phyloP scores from a whole-genome alignment of 1,139 yeast genomes.

The Suhomyces taliae region DNA sequence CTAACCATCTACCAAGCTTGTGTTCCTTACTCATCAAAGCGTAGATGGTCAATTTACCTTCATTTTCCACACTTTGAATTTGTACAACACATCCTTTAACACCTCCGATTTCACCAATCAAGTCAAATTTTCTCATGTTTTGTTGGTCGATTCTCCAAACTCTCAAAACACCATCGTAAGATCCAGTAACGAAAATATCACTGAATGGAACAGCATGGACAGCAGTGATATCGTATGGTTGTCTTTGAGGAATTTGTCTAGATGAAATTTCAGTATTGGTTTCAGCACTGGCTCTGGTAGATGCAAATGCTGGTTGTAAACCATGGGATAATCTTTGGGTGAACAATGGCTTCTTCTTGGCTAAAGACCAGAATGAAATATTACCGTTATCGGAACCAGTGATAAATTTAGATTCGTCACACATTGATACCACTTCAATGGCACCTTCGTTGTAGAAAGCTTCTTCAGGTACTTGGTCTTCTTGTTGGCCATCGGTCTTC shows the following conservation, averaged over 20 bases:
- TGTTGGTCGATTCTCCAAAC: slow-evolving; percentile 72
- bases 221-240: slow-evolving; percentile 86
- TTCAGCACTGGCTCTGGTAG: slow-evolving; percentile 71
- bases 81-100: slow-evolving; percentile 73
- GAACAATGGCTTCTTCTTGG: slow-evolving; percentile 83
- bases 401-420: slow-evolving; percentile 88
- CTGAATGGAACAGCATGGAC: slow-evolving; percentile 86
- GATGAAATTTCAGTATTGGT: slow-evolving; percentile 36
- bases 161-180: slow-evolving; percentile 74
- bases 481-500: slow-evolving; percentile 26
- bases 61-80: slow-evolving; percentile 63
- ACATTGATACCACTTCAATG: slow-evolving; percentile 86
- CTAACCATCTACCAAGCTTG: slow-evolving; percentile 80
- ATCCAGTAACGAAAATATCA: slow-evolving; percentile 82
- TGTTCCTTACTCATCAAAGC: slow-evolving; percentile 83
- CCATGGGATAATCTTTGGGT: slow-evolving; percentile 79
- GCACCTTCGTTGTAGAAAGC: slow-evolving; percentile 74
- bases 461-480: slow-evolving; percentile 19
- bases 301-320: slow-evolving; percentile 49
- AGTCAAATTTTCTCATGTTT: slow-evolving; percentile 58
- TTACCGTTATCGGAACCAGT: slow-evolving; percentile 96
- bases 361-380: slow-evolving; percentile 81
- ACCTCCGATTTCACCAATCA: slow-evolving; percentile 54
- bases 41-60: slow-evolving; percentile 51
- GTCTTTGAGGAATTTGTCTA: slow-evolving; percentile 61